phyloP scores from a whole-genome alignment of 768 basidiomycete species.

The Suillus sp. region DNA sequence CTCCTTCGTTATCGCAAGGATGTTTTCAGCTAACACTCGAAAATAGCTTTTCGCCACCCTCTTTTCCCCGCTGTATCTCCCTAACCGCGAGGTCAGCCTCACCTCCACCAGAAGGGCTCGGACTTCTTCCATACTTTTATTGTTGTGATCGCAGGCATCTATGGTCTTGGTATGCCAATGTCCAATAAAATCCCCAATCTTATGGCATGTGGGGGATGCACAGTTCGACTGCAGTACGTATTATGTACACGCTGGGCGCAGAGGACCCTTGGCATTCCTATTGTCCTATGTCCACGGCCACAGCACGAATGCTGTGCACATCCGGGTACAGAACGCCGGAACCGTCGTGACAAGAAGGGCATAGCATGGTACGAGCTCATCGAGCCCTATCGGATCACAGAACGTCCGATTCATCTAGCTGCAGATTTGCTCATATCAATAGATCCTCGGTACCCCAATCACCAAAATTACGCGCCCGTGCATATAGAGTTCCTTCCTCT shows the following conservation, averaged over 20 bases:
- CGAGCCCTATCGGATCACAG: not conserved
- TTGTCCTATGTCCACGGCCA: constrained; percentile 5
- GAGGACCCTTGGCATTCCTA: not conserved
- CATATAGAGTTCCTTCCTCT: not conserved
- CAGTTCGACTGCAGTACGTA: not conserved
- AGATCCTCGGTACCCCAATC: not conserved
- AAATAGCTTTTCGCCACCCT: not conserved
- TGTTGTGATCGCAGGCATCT: not conserved
- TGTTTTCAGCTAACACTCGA: not conserved
- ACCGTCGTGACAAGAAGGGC: not conserved
- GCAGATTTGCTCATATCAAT: not conserved
- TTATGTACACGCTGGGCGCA: not conserved
- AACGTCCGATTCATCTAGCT: not conserved
- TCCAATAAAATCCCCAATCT: not conserved
- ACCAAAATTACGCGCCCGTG: not conserved
- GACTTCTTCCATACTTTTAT: not conserved
- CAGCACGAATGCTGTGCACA: not conserved
- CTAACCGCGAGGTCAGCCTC: not conserved
- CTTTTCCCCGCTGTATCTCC: not conserved
- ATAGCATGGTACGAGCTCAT: not conserved
- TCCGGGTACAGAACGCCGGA: not conserved
- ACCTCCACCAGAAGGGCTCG: not conserved
- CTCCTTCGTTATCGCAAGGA: not conserved
- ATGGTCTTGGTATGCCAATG: not conserved
- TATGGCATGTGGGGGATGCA: not conserved